phyloP scores from a whole-genome alignment of 2,329 filamentous ascomycete species.

The Cordyceps fumosorosea region DNA sequence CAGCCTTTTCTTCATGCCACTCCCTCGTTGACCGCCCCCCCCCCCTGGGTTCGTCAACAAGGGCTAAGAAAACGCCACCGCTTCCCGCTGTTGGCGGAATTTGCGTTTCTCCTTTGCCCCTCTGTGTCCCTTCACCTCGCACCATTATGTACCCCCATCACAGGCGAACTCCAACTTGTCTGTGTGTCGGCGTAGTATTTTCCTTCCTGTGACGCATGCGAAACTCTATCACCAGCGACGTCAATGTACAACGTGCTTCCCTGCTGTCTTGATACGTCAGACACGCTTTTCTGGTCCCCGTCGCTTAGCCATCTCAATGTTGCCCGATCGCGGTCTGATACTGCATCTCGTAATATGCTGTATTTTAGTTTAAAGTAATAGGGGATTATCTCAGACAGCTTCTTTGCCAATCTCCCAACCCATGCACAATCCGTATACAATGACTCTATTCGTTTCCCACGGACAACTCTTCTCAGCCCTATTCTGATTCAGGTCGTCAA shows the following conservation, averaged over 20 bases:
- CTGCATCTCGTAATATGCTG: neutral
- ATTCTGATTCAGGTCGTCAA: neutral
- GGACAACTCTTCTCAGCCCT: neutral
- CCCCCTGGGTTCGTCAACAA: neutral
- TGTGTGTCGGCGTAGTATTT: neutral
- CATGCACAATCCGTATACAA: neutral
- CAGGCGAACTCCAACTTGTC: neutral
- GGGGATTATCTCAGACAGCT: neutral
- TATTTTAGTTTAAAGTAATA: neutral
- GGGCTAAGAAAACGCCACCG: neutral
- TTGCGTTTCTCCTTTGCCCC: neutral
- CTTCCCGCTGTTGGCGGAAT: conserved; percentile 9
- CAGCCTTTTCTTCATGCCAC: neutral
- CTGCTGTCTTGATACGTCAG: neutral
- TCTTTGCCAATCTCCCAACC: neutral
- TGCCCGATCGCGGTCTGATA: neutral
- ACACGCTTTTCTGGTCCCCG: neutral
- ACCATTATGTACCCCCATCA: neutral
- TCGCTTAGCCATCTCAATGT: neutral
- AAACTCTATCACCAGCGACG: neutral
- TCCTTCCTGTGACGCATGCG: neutral
- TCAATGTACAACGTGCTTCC: neutral
- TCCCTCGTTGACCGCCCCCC: neutral
- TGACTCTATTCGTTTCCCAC: neutral
- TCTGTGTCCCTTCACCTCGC: neutral